phyloP scores from a whole-genome alignment of 192 early-diverging fungal species.

The Entophlyctis luteolus region DNA sequence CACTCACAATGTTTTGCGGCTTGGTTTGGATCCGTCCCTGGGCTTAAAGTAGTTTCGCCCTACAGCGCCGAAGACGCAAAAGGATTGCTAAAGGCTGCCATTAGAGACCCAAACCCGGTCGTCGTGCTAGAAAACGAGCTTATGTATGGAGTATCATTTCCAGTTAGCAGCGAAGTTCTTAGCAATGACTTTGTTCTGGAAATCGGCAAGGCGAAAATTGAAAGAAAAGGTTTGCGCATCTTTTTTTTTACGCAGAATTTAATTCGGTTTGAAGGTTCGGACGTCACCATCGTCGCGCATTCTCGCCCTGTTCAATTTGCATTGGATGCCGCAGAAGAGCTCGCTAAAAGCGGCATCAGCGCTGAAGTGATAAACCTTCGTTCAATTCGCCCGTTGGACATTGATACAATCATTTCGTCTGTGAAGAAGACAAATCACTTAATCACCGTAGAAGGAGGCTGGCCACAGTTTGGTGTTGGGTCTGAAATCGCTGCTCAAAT shows the following conservation, averaged over 20 bases:
- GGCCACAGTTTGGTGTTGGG: conserved; percentile 90
- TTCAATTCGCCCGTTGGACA: conserved; percentile 92
- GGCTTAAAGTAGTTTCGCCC: conserved; percentile 93
- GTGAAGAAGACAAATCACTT: conserved; percentile 98
- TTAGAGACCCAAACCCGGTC: conserved; percentile 97
- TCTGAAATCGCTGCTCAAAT: conserved; percentile 91
- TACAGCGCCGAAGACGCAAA: conserved; percentile 96
- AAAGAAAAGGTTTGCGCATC: conserved; percentile 57
- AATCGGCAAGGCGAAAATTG: conserved; percentile 95
- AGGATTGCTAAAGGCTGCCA: conserved; percentile 97
- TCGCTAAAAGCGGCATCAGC: conserved; percentile 69
- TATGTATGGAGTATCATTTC: conserved; percentile 90
- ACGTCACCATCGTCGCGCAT: conserved; percentile 92
- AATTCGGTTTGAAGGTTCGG: conserved; percentile 48
- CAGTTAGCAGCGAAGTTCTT: conserved; percentile 70
- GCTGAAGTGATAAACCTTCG: conserved; percentile 90
- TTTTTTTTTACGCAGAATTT: not conserved
- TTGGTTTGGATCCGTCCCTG: conserved; percentile 94
- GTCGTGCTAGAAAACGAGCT: conserved; percentile 96
- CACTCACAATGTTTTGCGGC: conserved; percentile 98
- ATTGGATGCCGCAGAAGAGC: conserved; percentile 80
- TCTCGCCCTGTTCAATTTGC: conserved; percentile 81
- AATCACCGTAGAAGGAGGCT: conserved; percentile 93
- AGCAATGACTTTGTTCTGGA: conserved; percentile 78
- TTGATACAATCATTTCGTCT: conserved; percentile 83